Base-by-base conservation (phyloP, 75 land plant genomes). In the Pinus albicaulis region DNA sequence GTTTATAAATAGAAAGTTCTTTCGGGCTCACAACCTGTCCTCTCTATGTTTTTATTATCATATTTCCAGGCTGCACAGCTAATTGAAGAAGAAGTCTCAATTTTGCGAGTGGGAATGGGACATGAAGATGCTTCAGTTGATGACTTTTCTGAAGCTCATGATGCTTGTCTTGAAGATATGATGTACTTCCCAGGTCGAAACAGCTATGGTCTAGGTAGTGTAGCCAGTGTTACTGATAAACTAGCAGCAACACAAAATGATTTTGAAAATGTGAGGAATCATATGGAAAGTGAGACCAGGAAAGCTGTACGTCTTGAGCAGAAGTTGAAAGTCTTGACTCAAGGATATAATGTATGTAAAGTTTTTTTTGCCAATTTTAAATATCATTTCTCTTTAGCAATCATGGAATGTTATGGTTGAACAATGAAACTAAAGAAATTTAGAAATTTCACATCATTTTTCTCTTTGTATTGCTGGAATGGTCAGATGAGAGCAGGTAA, bases 121-220 rank as follows among this genome's bases (percentile, higher is more conserved):
- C 99, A 94, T 76, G 93, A 90, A 68, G 79, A 84, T 65, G 95
- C 91, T 57, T 69, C 91, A 58, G 76, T 89, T 69, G 98, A 96
- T 74, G 99, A 92, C 11, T 96, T 88, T 85, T 77, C 81, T 28
- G 94, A 94, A 74, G 95, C 93, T 34, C 98, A 86, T 77, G 86
- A 84, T 70, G 87, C 91, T 8, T 89, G 90, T 85, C 78, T 89
- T 10, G 92, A 87, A 66, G 99, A 96, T 77, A 79, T 96, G 28
- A 84, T 92, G 90, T 96, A 90, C 77, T 89, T 96, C 59, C 99
- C 99, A 19, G 80, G 87, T 72, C 87, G 89, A 38, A 77, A 83
- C 78, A 83, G 75, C 71, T 96, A 89, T 88, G 93, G 89, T 80
- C 90, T 89, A 26, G 87, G 91, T 1, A 96, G 99, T 81, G 98